These are phyloP conservation scores for Mycena rosella DNA, from an alignment of 768 basidiomycete species.

Conservation along the genomic window DNA sequence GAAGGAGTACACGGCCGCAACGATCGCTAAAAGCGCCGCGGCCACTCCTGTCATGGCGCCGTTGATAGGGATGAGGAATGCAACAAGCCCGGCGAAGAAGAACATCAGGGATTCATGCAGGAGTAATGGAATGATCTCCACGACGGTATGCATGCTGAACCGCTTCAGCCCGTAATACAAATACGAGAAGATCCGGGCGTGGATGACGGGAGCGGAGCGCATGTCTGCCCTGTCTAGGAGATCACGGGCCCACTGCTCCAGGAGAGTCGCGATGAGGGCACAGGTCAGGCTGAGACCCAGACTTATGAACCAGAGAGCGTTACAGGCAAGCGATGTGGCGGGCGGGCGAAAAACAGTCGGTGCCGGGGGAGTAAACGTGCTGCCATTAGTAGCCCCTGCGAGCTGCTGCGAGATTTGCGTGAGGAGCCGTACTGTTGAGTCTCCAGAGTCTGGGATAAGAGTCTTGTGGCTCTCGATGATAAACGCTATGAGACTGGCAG, in stretches of 20 bases:
- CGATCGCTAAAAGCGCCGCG: not conserved
- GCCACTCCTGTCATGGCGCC: slow-evolving; percentile 5
- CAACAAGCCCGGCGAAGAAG: slow-evolving; percentile 29
- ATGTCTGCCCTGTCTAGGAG: slow-evolving; percentile 1
- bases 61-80: slow-evolving; percentile 18
- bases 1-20: slow-evolving; percentile 11
- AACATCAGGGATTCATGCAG: slow-evolving; percentile 29
- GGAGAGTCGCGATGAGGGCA: slow-evolving; percentile 5
- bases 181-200: not conserved
- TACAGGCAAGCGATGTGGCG: not conserved
- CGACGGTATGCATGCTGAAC: not conserved
- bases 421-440: not conserved
- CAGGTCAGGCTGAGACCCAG: slow-evolving; percentile 5
- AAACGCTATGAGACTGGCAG: slow-evolving; percentile 4
- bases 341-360: not conserved
- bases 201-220: not conserved
- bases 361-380: not conserved
- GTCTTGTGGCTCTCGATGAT: slow-evolving; percentile 12
- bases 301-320: slow-evolving; percentile 4
- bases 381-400: not conserved
- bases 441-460: not conserved
- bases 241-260: slow-evolving; percentile 11
- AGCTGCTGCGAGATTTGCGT: slow-evolving; percentile 3
- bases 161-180: slow-evolving; percentile 1
- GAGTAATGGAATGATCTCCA: slow-evolving; percentile 24